These are phyloP conservation scores for Hanseniaspora gamundiae DNA, from an alignment of 1,139 yeast species.

Conservation along the genomic window DNA sequence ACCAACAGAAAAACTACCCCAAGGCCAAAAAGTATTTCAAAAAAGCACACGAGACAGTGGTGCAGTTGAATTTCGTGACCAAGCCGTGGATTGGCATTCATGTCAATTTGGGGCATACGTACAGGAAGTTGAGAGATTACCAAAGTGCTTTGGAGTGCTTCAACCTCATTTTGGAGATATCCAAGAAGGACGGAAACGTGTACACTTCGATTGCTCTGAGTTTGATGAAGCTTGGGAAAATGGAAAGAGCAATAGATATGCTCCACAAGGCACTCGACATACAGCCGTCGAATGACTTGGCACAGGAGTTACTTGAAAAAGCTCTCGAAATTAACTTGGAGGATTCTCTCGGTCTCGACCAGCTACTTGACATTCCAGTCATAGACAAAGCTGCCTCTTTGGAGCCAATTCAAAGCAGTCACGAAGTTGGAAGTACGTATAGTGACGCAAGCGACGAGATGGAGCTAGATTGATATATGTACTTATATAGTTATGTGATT, in stretches of 20 bases:
- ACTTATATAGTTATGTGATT: not conserved
- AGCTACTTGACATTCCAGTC: constrained; percentile 19
- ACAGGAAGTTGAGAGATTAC: constrained; percentile 51
- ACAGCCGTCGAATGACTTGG: constrained; percentile 72
- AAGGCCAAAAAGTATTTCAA: constrained; percentile 63
- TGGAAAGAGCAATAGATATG: constrained; percentile 56
- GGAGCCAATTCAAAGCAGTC: not conserved
- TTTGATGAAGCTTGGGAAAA: constrained; percentile 55
- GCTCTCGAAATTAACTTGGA: constrained; percentile 60
- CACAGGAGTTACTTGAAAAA: constrained; percentile 65
- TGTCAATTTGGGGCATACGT: constrained; percentile 85
- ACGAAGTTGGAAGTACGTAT: not conserved
- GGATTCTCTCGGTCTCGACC: constrained; percentile 15
- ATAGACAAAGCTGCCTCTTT: not conserved
- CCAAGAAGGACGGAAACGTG: constrained; percentile 63
- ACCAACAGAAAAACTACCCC: constrained; percentile 56
- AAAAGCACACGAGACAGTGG: constrained; percentile 61
- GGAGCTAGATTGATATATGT: not conserved
- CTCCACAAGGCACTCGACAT: constrained; percentile 76
- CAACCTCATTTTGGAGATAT: constrained; percentile 57
- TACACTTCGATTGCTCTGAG: constrained; percentile 79
- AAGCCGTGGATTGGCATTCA: constrained; percentile 81
- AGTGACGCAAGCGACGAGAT: not conserved
- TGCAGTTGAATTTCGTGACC: constrained; percentile 1
- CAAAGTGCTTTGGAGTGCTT: constrained; percentile 65